Evolutionary conservation across 495 filamentous ascomycete genomes (phyloP), one percentile per base, ranked within the genome.

Genomic region (Neurospora sp.): DNA sequence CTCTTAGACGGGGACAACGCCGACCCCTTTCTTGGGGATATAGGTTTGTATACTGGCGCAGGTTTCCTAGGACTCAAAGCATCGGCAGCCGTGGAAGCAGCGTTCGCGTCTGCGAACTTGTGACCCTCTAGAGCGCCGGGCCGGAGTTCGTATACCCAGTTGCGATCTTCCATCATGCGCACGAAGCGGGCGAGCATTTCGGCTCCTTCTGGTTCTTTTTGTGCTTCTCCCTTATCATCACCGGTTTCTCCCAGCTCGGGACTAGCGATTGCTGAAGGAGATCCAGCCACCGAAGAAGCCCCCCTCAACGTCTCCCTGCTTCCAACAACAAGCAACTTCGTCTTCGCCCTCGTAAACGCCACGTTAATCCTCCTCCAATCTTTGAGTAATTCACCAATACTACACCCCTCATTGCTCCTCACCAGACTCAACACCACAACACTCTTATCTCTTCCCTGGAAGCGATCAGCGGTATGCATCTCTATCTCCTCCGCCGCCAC

Each of bases 331-430:
- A 99, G 83, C 14, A 99, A 82, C 83, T 99, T 99, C 1, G 90
- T 93, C 76, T 92, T 91, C 39, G 96, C 96, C 39, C 96, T 84
- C 12, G 96, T 99, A 73, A 99, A 91, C 1, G 96, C 95, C 20
- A 99, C 96, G 76, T 99, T 99, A 76, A 98, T 93, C 10, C 96
- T 83, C 70, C 96, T 84, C 93, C 93, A 96, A 81, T 99, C 96
- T 72, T 91, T 91, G 16, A 99, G 83, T 72, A 99, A 81, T 70
- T 98, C 96, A 39, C 96, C 96, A 9, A 99, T 91, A 45, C 86
- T 87, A 45, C 90, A 89, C 2, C 87, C 86, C 41, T 93, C 88
- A 76, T 99, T 99, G 76, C 89, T 94, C 12, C 96, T 88, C 9
- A 99, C 96, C 39, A 95, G 89, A 69, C 87, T 90, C 16, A 99